These are phyloP conservation scores for Sporothrix humicola DNA, from an alignment of 2,329 filamentous ascomycete species.

Conservation along the genomic window DNA sequence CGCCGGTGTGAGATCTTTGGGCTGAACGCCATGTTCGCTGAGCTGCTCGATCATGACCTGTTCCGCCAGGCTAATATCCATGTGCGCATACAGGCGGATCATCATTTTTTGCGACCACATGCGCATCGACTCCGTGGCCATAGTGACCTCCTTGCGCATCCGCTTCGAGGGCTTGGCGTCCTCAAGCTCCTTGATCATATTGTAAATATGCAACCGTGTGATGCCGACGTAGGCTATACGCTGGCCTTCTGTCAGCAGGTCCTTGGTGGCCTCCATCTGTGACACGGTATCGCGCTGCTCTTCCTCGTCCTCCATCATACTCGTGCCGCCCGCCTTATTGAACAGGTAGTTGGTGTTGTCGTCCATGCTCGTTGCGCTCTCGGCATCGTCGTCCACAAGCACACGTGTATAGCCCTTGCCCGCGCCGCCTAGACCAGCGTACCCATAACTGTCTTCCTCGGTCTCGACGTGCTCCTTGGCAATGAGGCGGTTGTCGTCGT, in stretches of 20 bases:
- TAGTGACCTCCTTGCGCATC: conserved; percentile 72
- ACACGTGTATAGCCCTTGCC: conserved; percentile 95
- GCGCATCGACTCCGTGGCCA: conserved; percentile 76
- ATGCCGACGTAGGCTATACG: conserved; percentile 95
- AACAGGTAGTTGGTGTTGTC: conserved; percentile 97
- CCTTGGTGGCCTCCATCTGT: conserved; percentile 95
- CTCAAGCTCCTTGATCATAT: conserved; percentile 74
- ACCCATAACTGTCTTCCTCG: conserved; percentile 69
- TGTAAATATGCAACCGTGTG: conserved; percentile 77
- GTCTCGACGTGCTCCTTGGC: conserved; percentile 79
- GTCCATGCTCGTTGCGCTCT: conserved; percentile 94
- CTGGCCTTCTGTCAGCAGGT: conserved; percentile 92
- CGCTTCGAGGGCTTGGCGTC: conserved; percentile 62
- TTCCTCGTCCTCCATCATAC: conserved; percentile 71
- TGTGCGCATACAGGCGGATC: conserved; percentile 90
- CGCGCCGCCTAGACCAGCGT: conserved; percentile 81
- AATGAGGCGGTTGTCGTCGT: conserved; percentile 87
- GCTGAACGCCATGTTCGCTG: conserved; percentile 86
- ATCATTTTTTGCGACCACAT: conserved; percentile 99
- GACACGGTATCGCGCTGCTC: conserved; percentile 83
- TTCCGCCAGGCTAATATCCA: conserved; percentile 91
- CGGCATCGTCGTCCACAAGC: conserved; percentile 91
- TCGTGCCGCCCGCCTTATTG: conserved; percentile 63
- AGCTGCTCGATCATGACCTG: conserved; percentile 99
- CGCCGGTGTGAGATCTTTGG: conserved; percentile 80